These are phyloP conservation scores for Cytospora chrysosperma DNA, from an alignment of 2,329 filamentous ascomycete genomes.

Conservation along the genomic window DNA sequence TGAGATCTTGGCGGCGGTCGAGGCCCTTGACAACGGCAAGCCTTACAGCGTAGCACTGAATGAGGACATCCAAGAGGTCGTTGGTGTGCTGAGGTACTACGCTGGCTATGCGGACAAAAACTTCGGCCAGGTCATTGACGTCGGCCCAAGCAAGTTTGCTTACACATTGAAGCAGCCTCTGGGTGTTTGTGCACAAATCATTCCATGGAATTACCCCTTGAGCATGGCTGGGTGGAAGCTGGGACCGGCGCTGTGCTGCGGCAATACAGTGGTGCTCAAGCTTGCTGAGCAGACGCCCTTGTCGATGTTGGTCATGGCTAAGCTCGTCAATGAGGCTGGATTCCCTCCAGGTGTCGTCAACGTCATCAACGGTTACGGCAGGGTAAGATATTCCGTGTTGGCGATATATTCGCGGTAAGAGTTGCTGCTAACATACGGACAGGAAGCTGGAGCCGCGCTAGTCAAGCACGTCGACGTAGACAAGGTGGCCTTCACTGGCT, in stretches of 20 bases:
- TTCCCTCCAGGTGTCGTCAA: constrained; percentile 76
- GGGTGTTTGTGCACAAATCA: constrained; percentile 74
- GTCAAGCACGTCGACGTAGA: constrained; percentile 63
- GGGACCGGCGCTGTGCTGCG: constrained; percentile 65
- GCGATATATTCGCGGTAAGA: too few species aligned
- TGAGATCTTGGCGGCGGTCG: constrained; percentile 49
- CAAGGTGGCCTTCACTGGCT: constrained; percentile 73
- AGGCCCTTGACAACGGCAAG: constrained; percentile 82
- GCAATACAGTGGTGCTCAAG: constrained; percentile 64
- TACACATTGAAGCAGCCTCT: constrained; percentile 76
- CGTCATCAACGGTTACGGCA: constrained; percentile 66
- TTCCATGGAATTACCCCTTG: constrained; percentile 80
- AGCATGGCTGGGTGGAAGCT: constrained; percentile 77
- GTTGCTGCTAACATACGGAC: background rate
- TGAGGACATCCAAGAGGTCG: constrained; percentile 56
- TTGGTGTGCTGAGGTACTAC: constrained; percentile 66
- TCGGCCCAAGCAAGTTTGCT: constrained; percentile 66
- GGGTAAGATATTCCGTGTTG: constrained; percentile 26
- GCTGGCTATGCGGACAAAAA: constrained; percentile 80
- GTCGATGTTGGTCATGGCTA: constrained; percentile 61
- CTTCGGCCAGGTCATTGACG: constrained; percentile 74
- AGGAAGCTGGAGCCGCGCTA: constrained; percentile 63
- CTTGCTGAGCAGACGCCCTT: constrained; percentile 64
- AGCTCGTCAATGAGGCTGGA: constrained; percentile 68
- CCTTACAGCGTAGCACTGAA: constrained; percentile 65